Conservation (phyloP, 768 basidiomycete species). For the Rhizopogon vesiculosus region DNA sequence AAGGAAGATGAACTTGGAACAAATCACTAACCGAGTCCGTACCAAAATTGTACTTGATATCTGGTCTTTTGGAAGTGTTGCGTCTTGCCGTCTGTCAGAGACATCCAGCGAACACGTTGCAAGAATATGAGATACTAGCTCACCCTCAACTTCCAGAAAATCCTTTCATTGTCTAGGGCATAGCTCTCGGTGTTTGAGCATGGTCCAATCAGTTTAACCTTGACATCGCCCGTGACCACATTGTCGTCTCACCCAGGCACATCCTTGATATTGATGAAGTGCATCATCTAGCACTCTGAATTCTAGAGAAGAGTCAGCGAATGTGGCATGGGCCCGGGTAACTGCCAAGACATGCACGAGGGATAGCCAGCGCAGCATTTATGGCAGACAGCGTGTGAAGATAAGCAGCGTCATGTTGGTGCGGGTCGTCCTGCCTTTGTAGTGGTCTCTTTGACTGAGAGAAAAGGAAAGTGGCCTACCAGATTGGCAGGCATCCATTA, state of each 20-base stretch:
- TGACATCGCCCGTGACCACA: background rate
- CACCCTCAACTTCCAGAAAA: background rate
- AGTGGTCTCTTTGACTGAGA: background rate
- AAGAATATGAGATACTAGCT: background rate
- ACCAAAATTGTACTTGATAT: too few species aligned
- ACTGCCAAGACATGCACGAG: background rate
- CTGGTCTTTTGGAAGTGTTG: background rate
- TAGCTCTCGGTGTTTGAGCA: background rate
- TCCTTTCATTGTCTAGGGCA: background rate
- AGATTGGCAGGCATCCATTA: too few species aligned
- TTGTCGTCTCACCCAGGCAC: background rate
- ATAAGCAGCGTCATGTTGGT: background rate
- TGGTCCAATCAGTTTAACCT: background rate
- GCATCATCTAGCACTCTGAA: background rate
- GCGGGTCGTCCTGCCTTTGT: background rate
- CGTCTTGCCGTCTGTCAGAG: background rate
- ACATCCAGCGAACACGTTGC: background rate
- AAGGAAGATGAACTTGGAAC: background rate
- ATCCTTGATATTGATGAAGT: background rate
- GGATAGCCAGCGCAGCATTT: background rate
- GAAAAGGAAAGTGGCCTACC: background rate
- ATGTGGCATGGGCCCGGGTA: background rate
- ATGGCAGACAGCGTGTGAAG: background rate
- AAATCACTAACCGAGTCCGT: background rate
- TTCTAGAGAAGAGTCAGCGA: background rate